phyloP scores from a whole-genome alignment of 176 grass and related monocot genomes.

The Echinochloa phyllopogon region DNA sequence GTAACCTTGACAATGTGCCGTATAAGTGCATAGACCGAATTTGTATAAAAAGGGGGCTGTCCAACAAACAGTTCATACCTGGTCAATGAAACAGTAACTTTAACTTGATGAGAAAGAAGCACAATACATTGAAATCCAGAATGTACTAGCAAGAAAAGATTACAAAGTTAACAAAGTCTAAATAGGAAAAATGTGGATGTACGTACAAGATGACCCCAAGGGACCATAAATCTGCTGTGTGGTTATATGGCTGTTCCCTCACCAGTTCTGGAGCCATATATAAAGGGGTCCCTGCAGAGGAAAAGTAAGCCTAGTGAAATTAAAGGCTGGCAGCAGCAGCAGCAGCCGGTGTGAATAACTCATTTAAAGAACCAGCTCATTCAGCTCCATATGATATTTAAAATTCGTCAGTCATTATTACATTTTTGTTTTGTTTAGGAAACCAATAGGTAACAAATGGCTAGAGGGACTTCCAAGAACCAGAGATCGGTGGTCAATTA shows the following conservation, averaged over 20 bases:
- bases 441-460: neutral
- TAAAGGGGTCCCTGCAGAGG: slow-evolving; percentile 77
- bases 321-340: neutral
- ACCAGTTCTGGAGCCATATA: slow-evolving; percentile 99
- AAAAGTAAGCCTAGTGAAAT: slow-evolving; percentile 42
- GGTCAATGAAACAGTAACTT: slow-evolving; percentile 38
- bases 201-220: slow-evolving; percentile 98
- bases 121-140: neutral
- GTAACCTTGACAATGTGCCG: slow-evolving; percentile 92
- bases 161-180: slow-evolving; percentile 9
- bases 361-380: neutral
- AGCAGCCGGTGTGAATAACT: too few species aligned
- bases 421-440: neutral
- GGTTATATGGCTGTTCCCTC: slow-evolving; percentile 95
- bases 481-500: neutral
- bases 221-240: slow-evolving; percentile 96
- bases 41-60: slow-evolving; percentile 98
- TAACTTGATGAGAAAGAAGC: slow-evolving; percentile 33
- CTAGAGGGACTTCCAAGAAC: neutral
- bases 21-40: slow-evolving; percentile 95
- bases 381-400: neutral
- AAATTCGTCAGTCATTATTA: neutral
- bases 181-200: slow-evolving; percentile 23
- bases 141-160: slow-evolving; percentile 15
- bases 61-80: slow-evolving; percentile 98